These are phyloP conservation scores for Taphrina wiesneri DNA, from an alignment of 1,139 yeast genomes.

Conservation along the genomic window DNA sequence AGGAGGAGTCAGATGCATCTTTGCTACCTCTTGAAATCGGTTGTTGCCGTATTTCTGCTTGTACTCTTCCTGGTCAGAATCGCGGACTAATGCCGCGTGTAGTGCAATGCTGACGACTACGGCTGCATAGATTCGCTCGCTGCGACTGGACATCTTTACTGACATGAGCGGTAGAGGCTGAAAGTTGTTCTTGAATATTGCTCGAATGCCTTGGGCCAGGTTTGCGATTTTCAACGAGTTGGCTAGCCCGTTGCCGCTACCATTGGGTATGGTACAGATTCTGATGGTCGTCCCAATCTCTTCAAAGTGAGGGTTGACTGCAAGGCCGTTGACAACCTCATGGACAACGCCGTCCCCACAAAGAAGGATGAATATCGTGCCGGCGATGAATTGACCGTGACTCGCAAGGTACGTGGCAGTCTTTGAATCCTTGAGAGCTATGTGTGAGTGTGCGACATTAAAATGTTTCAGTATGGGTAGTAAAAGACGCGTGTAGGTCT, in stretches of 20 bases:
- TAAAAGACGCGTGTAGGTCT: conserved; percentile 22
- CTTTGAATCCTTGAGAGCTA: conserved; percentile 13
- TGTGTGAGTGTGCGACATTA: conserved; percentile 26
- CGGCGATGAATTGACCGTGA: conserved; percentile 22
- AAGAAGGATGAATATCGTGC: conserved; percentile 27
- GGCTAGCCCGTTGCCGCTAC: conserved; percentile 26
- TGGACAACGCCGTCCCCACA: conserved; percentile 29
- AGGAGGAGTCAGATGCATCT: conserved; percentile 23
- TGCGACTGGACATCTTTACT: not conserved
- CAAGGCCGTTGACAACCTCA: conserved; percentile 31
- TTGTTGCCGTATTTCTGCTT: conserved; percentile 18
- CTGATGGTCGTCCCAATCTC: conserved; percentile 1
- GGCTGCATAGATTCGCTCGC: conserved; percentile 6
- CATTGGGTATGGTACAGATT: conserved; percentile 24
- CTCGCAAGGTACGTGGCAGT: conserved; percentile 26
- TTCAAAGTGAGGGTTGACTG: conserved; percentile 18
- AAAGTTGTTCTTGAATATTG: conserved; percentile 20
- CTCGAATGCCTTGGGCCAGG: conserved; percentile 26
- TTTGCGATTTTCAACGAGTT: conserved; percentile 10
- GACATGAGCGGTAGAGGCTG: conserved; percentile 24
- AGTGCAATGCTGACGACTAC: conserved; percentile 27
- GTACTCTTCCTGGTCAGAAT: conserved; percentile 5
- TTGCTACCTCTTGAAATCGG: conserved; percentile 28
- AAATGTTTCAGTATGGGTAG: conserved; percentile 27
- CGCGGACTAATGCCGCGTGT: conserved; percentile 28